Percentiles rank a stretch among this genome's conserved stretches.
Conservation (phyloP, 179 eudicot genomes). For the Pouteria campechiana region DNA sequence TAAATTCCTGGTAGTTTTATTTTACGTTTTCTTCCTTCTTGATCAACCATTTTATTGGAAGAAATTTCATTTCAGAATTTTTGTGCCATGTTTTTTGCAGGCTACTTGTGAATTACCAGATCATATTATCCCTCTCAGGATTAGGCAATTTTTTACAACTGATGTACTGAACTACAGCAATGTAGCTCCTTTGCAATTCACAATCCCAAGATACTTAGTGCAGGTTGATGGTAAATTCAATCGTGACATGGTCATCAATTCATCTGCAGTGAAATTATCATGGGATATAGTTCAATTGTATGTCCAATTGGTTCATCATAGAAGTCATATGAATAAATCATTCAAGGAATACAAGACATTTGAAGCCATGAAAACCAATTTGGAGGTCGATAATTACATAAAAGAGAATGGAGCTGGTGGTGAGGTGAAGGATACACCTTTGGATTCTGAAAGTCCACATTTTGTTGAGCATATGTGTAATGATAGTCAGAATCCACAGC, state of each 20-base stretch:
- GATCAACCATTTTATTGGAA: no score
- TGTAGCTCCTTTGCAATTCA: slow-evolving; percentile 20
- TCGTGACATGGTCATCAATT: slow-evolving; percentile 32
- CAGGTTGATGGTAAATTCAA: slow-evolving; percentile 52
- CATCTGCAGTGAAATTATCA: slow-evolving; percentile 45
- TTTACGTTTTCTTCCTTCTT: no score
- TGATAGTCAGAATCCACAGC: no score
- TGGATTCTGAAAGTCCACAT: no score
- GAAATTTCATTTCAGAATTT: no score
- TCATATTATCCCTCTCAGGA: slow-evolving; percentile 37
- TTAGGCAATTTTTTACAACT: slow-evolving; percentile 56
- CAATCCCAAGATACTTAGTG: slow-evolving; percentile 43
- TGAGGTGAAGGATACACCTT: slow-evolving; percentile 11
- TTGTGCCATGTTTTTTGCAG: slow-evolving; percentile 24
- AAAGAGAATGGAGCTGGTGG: slow-evolving; percentile 14
- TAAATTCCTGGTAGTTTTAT: no score
- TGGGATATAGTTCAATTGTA: slow-evolving; percentile 55
- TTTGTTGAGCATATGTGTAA: no score
- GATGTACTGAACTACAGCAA: slow-evolving; percentile 19
- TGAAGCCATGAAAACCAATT: slow-evolving; percentile 13
- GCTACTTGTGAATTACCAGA: slow-evolving; percentile 81
- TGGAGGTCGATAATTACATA: slow-evolving; percentile 4
- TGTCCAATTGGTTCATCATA: slow-evolving; percentile 48
- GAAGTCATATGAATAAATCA: slow-evolving; percentile 28
- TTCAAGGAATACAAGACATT: slow-evolving; percentile 7